Percentiles rank a stretch among this genome's conserved stretches.
These are phyloP conservation scores for Flaveria linearis DNA, from an alignment of 129 eudicot genomes.

Conservation along the genomic window DNA sequence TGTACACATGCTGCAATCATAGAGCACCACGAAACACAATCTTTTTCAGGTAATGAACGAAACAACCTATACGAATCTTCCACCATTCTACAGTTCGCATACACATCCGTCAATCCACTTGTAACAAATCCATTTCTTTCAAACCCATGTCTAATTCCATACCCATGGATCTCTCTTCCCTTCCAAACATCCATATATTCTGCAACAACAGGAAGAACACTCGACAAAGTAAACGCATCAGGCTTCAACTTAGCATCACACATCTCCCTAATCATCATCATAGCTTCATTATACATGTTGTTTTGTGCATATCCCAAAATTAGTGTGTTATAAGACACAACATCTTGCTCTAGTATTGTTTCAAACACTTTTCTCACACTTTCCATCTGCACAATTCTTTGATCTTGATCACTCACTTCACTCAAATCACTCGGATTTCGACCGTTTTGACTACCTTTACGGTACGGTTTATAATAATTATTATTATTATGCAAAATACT, in stretches of 20 bases:
- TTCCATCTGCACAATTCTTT: constrained; percentile 10
- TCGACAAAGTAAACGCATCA: constrained; percentile 73
- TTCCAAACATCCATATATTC: constrained; percentile 50
- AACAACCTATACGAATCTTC: constrained; percentile 60
- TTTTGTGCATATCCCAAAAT: constrained; percentile 61
- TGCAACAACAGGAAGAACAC: constrained; percentile 61
- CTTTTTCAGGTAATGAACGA: constrained; percentile 43
- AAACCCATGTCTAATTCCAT: constrained; percentile 57
- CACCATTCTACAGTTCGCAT: constrained; percentile 60
- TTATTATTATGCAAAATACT: background rate
- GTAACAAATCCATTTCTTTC: constrained; percentile 54
- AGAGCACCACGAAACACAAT: constrained; percentile 71
- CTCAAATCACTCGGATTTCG: constrained; percentile 4
- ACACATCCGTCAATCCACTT: constrained; percentile 72
- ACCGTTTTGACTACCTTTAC: background rate
- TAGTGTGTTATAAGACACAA: constrained; percentile 76
- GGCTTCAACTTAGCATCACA: constrained; percentile 51
- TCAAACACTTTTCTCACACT: constrained; percentile 72
- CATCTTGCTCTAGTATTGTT: constrained; percentile 51
- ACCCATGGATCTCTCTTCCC: constrained; percentile 88
- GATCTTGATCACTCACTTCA: constrained; percentile 14
- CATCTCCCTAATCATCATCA: constrained; percentile 60
- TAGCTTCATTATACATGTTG: constrained; percentile 57
- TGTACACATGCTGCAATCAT: constrained; percentile 65
- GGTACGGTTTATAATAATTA: no score